These are phyloP conservation scores for Meredithiella fracta DNA, from an alignment of 2,329 filamentous ascomycete genomes.

Conservation along the genomic window DNA sequence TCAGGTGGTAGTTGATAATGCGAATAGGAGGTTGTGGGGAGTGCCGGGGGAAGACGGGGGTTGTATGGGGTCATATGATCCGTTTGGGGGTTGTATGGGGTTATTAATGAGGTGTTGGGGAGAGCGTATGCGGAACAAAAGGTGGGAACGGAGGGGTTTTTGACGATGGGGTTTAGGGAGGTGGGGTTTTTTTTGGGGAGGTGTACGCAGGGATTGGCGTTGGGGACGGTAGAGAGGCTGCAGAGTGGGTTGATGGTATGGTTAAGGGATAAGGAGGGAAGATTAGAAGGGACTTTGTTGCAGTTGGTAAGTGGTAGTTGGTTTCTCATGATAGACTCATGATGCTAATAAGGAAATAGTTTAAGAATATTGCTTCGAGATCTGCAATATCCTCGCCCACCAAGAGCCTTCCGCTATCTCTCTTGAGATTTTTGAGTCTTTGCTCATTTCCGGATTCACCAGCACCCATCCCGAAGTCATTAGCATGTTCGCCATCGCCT, in stretches of 20 bases:
- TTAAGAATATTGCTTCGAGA: conserved; percentile 33
- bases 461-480: conserved; percentile 41
- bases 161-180: conserved; percentile 35
- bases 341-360: conserved; percentile 20
- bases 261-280: conserved; percentile 37
- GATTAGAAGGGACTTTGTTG: conserved; percentile 20
- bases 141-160: conserved; percentile 14
- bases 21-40: conserved; percentile 51
- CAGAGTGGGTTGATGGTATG: conserved; percentile 47
- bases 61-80: conserved; percentile 36
- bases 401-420: conserved; percentile 27
- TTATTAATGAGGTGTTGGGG: conserved; percentile 36
- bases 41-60: conserved; percentile 27
- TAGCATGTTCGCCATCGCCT: conserved; percentile 35
- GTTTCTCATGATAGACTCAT: neutral
- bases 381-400: conserved; percentile 26
- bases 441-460: conserved; percentile 39
- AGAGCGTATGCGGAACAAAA: conserved; percentile 33
- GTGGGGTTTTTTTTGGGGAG: conserved; percentile 35
- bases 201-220: conserved; percentile 33
- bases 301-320: conserved; percentile 26
- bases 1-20: conserved; percentile 46
- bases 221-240: conserved; percentile 39
- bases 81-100: conserved; percentile 50
- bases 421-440: conserved; percentile 35